Evolutionary conservation across 2,329 filamentous ascomycete genomes (phyloP).

Genomic region (Epichloe elymi): DNA sequence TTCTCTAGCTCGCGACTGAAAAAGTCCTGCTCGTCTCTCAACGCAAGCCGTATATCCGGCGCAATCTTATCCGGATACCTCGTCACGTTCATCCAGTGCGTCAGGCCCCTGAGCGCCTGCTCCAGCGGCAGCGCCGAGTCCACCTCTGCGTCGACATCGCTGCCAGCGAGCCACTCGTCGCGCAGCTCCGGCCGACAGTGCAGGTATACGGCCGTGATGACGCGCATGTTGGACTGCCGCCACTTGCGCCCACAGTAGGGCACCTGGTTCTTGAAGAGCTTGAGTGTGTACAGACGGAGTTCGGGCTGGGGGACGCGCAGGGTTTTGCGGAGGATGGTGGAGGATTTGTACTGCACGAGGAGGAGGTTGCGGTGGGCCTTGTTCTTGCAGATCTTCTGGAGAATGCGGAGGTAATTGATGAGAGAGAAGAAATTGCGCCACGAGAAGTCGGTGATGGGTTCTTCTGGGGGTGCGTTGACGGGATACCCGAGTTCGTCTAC

Average conservation of each 20-base stretch:
- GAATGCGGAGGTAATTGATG: conserved; percentile 88
- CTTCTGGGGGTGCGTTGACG: conserved; percentile 51
- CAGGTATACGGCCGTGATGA: conserved; percentile 93
- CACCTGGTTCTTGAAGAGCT: conserved; percentile 97
- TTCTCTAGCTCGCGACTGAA: conserved; percentile 67
- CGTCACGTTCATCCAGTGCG: conserved; percentile 87
- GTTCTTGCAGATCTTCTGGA: conserved; percentile 94
- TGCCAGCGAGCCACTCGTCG: conserved; percentile 88
- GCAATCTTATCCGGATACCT: conserved; percentile 70
- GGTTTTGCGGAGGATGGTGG: conserved; percentile 79
- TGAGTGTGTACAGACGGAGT: conserved; percentile 85
- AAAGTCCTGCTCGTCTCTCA: conserved; percentile 66
- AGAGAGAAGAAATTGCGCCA: conserved; percentile 90
- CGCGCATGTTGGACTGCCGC: conserved; percentile 96
- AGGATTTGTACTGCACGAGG: conserved; percentile 90
- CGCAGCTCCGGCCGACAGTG: conserved; percentile 85
- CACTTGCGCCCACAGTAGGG: conserved; percentile 97
- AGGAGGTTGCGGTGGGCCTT: conserved; percentile 92
- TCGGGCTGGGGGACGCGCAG: conserved; percentile 81
- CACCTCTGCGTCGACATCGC: conserved; percentile 84
- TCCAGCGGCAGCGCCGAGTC: conserved; percentile 87
- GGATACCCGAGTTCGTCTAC: conserved; percentile 86
- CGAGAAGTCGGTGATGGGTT: conserved; percentile 79
- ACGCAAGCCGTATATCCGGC: conserved; percentile 38
- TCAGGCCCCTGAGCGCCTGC: conserved; percentile 76